Evolutionary conservation across 768 basidiomycete species (phyloP).

Genomic region (Hygrophorus russula): DNA sequence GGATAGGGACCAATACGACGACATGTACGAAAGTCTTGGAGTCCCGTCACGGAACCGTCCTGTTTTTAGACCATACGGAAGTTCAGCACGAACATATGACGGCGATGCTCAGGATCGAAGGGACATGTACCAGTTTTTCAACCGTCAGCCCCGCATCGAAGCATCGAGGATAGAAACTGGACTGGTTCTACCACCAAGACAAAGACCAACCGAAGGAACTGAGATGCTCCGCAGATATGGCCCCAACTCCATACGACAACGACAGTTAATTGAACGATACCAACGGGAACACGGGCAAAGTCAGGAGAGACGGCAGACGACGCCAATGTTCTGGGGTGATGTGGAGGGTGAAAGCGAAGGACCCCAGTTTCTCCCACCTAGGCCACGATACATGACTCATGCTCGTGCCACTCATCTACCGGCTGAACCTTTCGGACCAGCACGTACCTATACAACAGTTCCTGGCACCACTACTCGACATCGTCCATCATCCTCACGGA

Average conservation of each 20-base stretch:
- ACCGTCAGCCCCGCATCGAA: constrained; percentile 16
- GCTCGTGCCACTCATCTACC: no score
- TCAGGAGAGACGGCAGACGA: background rate
- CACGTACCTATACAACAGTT: background rate
- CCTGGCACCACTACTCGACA: background rate
- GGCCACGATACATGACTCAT: no score
- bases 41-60: background rate
- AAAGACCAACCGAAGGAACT: constrained; percentile 19
- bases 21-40: no score
- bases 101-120: background rate
- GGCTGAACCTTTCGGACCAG: background rate
- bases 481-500: background rate
- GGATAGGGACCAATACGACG: background rate
- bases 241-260: constrained; percentile 16
- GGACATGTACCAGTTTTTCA: constrained; percentile 16
- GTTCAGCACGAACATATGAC: background rate
- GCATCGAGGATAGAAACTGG: constrained; percentile 15
- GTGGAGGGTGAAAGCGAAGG: background rate
- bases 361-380: background rate
- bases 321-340: background rate
- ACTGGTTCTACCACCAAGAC: constrained; percentile 8
- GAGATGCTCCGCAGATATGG: constrained; percentile 23
- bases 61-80: background rate
- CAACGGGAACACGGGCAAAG: constrained; percentile 13
- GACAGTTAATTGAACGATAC: constrained; percentile 18